phyloP scores from a whole-genome alignment of 2,329 filamentous ascomycete species.

The Macrophomina pseudophaseolina region DNA sequence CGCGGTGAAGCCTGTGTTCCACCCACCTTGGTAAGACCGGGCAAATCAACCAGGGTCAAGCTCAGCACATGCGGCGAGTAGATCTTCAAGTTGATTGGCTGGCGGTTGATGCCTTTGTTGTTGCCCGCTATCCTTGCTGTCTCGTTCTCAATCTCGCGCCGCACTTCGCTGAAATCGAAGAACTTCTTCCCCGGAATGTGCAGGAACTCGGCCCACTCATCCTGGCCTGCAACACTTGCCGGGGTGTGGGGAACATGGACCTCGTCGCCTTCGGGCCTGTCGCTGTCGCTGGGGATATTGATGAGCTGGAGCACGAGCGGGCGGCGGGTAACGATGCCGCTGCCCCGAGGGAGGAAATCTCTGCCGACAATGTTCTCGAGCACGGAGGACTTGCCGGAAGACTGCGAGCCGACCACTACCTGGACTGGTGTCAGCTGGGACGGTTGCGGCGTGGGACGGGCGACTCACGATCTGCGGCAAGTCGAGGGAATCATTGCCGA shows the following conservation, averaged over 20 bases:
- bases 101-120: conserved; percentile 98
- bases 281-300: conserved; percentile 80
- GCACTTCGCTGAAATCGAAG: conserved; percentile 90
- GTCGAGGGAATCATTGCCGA: conserved; percentile 97
- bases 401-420: conserved; percentile 98
- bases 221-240: conserved; percentile 69
- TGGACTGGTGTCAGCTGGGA: conserved; percentile 49
- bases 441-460: conserved; percentile 40
- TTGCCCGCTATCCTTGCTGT: conserved; percentile 91
- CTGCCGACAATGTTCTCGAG: conserved; percentile 98
- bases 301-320: conserved; percentile 97
- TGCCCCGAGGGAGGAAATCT: conserved; percentile 95
- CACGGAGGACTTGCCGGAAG: conserved; percentile 96
- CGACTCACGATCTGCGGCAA: conserved; percentile 97
- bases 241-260: conserved; percentile 75
- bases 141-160: conserved; percentile 96
- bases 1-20: background rate
- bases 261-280: conserved; percentile 70
- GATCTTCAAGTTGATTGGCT: conserved; percentile 97
- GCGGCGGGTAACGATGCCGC: conserved; percentile 92
- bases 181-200: conserved; percentile 89
- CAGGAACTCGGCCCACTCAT: conserved; percentile 93
- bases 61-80: conserved; percentile 97
- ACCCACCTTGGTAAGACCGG: conserved; percentile 87
- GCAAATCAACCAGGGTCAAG: conserved; percentile 92